These are phyloP conservation scores for Amaranthus palmeri DNA, from an alignment of 148 eudicot genomes.

Conservation along the genomic window DNA sequence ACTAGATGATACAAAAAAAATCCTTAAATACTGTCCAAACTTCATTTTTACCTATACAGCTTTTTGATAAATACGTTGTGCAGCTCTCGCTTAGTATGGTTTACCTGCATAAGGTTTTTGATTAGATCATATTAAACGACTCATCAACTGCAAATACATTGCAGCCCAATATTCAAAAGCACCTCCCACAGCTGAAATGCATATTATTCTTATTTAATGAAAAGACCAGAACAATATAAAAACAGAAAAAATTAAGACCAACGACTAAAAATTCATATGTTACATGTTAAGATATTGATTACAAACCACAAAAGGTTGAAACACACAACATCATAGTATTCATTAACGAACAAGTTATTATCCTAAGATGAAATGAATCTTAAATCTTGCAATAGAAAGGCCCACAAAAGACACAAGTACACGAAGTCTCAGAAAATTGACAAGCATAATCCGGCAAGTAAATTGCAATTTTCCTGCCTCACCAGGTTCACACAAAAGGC, in stretches of 20 bases:
- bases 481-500: background rate
- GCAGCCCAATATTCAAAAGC: background rate
- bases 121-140: constrained; percentile 11
- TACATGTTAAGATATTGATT: background rate
- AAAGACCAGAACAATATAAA: background rate
- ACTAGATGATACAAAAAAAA: background rate
- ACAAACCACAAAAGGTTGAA: background rate
- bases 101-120: constrained; percentile 51
- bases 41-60: constrained; percentile 71
- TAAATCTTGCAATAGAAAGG: background rate
- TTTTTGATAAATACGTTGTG: constrained; percentile 89
- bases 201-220: background rate
- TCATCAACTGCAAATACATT: background rate
- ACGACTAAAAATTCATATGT: background rate
- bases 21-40: background rate
- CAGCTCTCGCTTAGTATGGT: constrained; percentile 89
- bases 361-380: background rate
- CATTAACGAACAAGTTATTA: background rate
- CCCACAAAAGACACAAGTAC: background rate
- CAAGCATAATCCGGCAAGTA: background rate
- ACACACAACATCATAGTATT: background rate
- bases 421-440: background rate
- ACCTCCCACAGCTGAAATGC: too few relatives aligned
- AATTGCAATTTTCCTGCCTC: background rate
- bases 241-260: background rate